Conservation (phyloP, 352 stramenopile species). For the Nothophytophthora sp. region DNA sequence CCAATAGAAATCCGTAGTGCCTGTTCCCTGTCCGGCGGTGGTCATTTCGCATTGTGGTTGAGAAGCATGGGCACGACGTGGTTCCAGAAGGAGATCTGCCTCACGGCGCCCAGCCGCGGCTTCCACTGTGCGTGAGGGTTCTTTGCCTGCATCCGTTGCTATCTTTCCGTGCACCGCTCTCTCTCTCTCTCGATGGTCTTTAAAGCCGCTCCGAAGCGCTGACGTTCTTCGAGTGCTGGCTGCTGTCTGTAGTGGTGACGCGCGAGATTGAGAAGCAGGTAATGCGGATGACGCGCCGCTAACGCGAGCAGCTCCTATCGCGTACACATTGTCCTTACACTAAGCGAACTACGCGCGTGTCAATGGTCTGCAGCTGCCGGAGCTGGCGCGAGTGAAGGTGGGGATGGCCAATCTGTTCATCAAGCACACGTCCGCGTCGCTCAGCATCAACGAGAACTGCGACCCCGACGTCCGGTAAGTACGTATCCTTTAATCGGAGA, state of each 20-base stretch:
- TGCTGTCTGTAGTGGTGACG: slow-evolving; percentile 62
- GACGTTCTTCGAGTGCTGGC: not conserved
- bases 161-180: not conserved
- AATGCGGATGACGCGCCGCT: too few species aligned
- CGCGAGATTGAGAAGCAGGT: slow-evolving; percentile 84
- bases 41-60: not conserved
- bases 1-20: not conserved
- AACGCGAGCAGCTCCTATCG: too few species aligned
- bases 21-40: not conserved
- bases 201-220: not conserved
- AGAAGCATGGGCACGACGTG: slow-evolving; percentile 53
- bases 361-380: slow-evolving; percentile 33
- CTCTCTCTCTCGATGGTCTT: too few species aligned
- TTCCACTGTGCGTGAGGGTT: slow-evolving; percentile 62
- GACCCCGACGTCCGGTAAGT: slow-evolving; percentile 92
- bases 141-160: not conserved
- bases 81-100: slow-evolving; percentile 88
- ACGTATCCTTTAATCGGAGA: not conserved
- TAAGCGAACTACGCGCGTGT: too few species aligned
- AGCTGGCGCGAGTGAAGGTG: slow-evolving; percentile 86
- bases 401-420: slow-evolving; percentile 96
- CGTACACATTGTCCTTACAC: too few species aligned
- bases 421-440: slow-evolving; percentile 95
- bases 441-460: slow-evolving; percentile 97
- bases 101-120: slow-evolving; percentile 74